Evolutionary conservation across 2,329 filamentous ascomycete genomes (phyloP).

Genomic region (Fusarium duplospermum): DNA sequence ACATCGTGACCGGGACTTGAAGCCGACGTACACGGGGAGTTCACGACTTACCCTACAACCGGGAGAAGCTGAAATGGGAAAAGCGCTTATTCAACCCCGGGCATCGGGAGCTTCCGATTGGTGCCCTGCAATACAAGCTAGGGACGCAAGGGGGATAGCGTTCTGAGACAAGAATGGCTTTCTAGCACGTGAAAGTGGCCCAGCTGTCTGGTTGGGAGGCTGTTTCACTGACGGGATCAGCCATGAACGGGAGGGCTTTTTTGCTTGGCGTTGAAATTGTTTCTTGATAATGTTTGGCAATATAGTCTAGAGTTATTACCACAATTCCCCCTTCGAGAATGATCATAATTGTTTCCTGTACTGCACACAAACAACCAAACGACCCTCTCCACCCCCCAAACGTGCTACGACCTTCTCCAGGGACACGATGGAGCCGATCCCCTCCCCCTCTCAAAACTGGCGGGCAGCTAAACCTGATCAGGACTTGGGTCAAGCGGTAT

Average conservation of each 20-base stretch:
- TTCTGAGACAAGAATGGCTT: constrained; percentile 2
- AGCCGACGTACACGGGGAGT: not conserved
- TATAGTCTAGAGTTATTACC: not conserved
- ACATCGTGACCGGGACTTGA: not conserved
- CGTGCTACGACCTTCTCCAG: constrained; percentile 18
- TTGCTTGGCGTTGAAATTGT: not conserved
- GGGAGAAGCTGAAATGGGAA: not conserved
- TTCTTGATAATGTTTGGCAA: not conserved
- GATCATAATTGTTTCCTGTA: not conserved
- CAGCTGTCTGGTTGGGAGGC: constrained; percentile 37
- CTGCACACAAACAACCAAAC: not conserved
- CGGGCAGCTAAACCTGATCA: constrained; percentile 31
- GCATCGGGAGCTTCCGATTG: constrained; percentile 28
- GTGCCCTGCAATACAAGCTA: not conserved
- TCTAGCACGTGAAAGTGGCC: constrained; percentile 44
- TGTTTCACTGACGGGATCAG: not conserved
- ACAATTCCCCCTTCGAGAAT: not conserved
- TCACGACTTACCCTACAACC: constrained; percentile 10
- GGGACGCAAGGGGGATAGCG: not conserved
- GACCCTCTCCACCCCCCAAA: not conserved
- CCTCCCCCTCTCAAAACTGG: constrained; percentile 23
- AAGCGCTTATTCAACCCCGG: not conserved
- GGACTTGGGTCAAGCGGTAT: constrained; percentile 37
- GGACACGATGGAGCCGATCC: constrained; percentile 16
- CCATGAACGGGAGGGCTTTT: not conserved